These are phyloP conservation scores for Cucumis cinereus DNA, from an alignment of 306 rosid genomes.

Conservation along the genomic window DNA sequence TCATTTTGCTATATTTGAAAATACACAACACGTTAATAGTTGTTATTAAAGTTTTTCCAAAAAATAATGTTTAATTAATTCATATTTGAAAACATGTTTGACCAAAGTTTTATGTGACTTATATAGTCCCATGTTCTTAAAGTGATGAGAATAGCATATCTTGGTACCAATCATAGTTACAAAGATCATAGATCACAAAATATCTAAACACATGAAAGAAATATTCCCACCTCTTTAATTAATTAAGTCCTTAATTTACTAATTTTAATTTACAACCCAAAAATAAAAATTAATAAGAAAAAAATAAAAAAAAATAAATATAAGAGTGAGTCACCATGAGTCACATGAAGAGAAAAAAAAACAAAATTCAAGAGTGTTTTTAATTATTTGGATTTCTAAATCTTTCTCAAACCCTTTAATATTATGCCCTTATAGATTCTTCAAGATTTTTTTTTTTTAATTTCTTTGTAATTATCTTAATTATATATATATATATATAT, in stretches of 20 bases:
- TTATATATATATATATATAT: not conserved
- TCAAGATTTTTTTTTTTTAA: not conserved
- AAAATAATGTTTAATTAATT: not conserved
- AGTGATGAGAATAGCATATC: not conserved
- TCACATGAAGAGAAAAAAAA: conserved; percentile 10
- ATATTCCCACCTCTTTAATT: conserved; percentile 37
- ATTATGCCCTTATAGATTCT: not conserved
- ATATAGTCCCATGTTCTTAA: conserved; percentile 9
- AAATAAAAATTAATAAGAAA: not conserved
- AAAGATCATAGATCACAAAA: conserved; percentile 14
- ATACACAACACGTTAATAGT: no score
- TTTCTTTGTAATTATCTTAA: not conserved
- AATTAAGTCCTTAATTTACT: not conserved
- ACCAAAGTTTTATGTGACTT: not conserved
- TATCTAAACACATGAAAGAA: conserved; percentile 68
- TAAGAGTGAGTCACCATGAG: conserved; percentile 10
- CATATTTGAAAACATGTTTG: not conserved
- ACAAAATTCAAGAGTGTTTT: conserved; percentile 15
- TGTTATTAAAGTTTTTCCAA: not conserved
- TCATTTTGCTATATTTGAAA: no score
- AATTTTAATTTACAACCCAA: not conserved
- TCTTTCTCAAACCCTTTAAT: not conserved
- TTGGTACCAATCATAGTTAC: conserved; percentile 12
- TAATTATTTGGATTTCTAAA: conserved; percentile 5
- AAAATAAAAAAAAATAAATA: not conserved